Evolutionary conservation across 2,329 filamentous ascomycete species (phyloP), one percentile per base, ranked within the genome.

Genomic region (Colletotrichum sp.): DNA sequence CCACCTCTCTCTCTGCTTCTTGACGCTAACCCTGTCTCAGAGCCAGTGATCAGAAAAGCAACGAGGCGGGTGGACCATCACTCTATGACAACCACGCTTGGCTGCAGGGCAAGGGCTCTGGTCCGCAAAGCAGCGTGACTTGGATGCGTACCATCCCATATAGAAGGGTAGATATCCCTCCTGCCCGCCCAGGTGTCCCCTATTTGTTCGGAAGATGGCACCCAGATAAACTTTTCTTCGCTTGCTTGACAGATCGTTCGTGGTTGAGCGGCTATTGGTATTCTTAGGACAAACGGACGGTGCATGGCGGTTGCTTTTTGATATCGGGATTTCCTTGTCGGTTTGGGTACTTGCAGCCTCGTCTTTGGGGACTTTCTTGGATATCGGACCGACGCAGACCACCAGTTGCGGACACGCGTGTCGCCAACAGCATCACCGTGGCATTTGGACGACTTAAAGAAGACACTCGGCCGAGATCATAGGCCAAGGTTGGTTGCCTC

Each of bases 21-120:
- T 60, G 71, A 69, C 74, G 71, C 74, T 76, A 76, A 74, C 74
- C 74, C 74, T 76, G 74, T 76, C 74, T 76, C 74, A 76, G 64
- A 66, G 39, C 48, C 64, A 76, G 70, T 74, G 74, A 55, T 55
- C 67, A 69, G 74, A 76, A 74, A 76, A 76, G 74, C 43, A 76
- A 76, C 59, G 65, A 74, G n/a, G 30, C 59, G 34, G 52, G 74
- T 76, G 74, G 74, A 69, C 60, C 74, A 65, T 71, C 71, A 76
- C 71, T 74, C 64, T 69, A 74, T 76, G 71, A 76, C 70, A 76
- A 76, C 70, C 64, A 74, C 71, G 74, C 74, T 76, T 76, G 74
- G 74, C 74, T 76, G 74, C 74, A 76, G 71, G 74, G 71, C 64
- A 76, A 76, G 71, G 67, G 65, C 36, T 60, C 48, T 59, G 16